These are phyloP conservation scores for Alternaria alternata DNA, from an alignment of 2,329 filamentous ascomycete genomes.

Conservation along the genomic window DNA sequence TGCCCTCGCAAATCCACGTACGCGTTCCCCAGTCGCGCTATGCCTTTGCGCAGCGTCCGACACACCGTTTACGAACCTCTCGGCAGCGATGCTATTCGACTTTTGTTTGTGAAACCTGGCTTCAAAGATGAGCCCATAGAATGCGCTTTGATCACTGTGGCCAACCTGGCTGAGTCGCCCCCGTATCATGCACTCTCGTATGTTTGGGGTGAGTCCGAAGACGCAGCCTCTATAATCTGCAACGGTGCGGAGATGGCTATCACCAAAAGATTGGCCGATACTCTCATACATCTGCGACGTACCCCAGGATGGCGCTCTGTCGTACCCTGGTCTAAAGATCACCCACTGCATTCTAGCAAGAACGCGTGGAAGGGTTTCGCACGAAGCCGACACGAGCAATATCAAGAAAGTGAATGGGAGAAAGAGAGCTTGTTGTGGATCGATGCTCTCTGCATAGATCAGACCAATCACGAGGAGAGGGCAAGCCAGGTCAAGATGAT, in stretches of 20 bases:
- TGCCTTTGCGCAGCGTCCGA: too few species aligned
- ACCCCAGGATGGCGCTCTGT: not conserved
- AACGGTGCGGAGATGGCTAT: not conserved
- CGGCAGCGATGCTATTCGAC: too few species aligned
- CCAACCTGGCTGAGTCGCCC: not conserved
- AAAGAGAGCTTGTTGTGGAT: not conserved
- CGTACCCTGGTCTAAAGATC: not conserved
- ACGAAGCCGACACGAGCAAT: conserved; percentile 1
- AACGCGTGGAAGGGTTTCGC: conserved; percentile 4
- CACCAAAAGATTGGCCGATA: not conserved
- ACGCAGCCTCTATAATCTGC: too few species aligned
- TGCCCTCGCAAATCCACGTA: too few species aligned
- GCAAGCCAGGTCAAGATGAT: too few species aligned
- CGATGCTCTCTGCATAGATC: not conserved
- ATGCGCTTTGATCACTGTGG: too few species aligned
- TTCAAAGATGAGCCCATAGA: not conserved
- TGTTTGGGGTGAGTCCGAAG: not conserved
- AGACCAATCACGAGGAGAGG: not conserved
- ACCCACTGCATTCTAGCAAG: conserved; percentile 5
- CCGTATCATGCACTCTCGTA: not conserved
- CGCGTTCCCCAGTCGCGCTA: too few species aligned
- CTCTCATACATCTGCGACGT: conserved; percentile 1
- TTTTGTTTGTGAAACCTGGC: too few species aligned
- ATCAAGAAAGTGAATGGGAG: not conserved
- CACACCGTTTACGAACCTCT: too few species aligned